These are phyloP conservation scores for Penicillium canariense DNA, from an alignment of 495 filamentous ascomycete species.

Conservation along the genomic window DNA sequence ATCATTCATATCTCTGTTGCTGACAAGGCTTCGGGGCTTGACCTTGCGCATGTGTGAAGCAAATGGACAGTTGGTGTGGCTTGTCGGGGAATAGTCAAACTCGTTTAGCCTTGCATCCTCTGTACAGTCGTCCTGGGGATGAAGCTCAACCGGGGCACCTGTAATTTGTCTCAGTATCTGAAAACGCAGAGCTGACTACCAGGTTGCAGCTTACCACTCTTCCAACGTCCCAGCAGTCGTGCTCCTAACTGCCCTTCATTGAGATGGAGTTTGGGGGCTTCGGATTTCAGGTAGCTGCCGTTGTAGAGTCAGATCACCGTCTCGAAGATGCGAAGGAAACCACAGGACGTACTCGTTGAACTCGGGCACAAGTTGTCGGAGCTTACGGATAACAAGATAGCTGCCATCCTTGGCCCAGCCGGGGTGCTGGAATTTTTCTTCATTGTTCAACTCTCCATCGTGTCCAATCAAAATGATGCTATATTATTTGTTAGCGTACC, in stretches of 20 bases:
- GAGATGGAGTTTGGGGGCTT: constrained; percentile 4
- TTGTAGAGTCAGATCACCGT: constrained; percentile 11
- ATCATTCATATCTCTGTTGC: constrained; percentile 16
- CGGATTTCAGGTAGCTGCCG: constrained; percentile 23
- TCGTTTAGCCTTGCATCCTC: constrained; percentile 30
- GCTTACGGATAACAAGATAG: constrained; percentile 29
- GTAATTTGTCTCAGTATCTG: constrained; percentile 1
- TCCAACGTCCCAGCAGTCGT: constrained; percentile 42
- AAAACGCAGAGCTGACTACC: neutral
- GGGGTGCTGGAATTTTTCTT: neutral
- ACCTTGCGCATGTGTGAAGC: constrained; percentile 44
- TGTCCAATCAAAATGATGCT: constrained; percentile 11
- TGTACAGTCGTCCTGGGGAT: constrained; percentile 30
- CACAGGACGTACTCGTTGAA: constrained; percentile 19
- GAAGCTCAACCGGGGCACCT: constrained; percentile 36
- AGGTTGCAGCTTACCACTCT: constrained; percentile 31
- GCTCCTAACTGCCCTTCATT: constrained; percentile 37
- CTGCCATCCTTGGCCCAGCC: constrained; percentile 17
- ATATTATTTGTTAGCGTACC: neutral
- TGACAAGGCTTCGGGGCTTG: constrained; percentile 36
- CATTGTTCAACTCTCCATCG: constrained; percentile 8
- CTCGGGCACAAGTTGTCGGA: constrained; percentile 36
- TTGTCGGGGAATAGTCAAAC: constrained; percentile 20
- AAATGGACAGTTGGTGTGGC: constrained; percentile 36
- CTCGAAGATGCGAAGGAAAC: neutral